Evolutionary conservation across 2,329 filamentous ascomycete genomes (phyloP).

Genomic region (Botryotinia convoluta): DNA sequence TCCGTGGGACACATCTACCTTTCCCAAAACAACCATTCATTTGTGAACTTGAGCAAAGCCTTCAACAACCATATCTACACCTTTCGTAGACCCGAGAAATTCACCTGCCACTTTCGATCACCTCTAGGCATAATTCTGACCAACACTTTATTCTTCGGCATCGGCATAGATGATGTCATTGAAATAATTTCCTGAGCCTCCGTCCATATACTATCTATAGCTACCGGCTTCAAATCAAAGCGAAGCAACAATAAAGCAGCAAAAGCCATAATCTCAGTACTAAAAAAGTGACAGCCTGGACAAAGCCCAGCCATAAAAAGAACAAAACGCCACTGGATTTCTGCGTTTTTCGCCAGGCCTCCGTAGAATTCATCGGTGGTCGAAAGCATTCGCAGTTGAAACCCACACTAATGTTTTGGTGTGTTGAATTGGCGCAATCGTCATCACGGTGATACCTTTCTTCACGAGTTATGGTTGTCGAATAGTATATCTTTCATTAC

Average conservation of each 20-base stretch:
- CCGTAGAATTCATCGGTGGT: slow-evolving; percentile 42
- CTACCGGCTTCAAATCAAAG: background rate
- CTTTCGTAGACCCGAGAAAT: background rate
- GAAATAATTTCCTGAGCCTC: background rate
- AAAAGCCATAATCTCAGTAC: background rate
- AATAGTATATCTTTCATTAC: slow-evolving; percentile 45
- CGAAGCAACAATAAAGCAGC: background rate
- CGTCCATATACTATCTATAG: background rate
- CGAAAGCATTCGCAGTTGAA: slow-evolving; percentile 41
- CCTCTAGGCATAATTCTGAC: background rate
- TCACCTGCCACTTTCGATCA: background rate
- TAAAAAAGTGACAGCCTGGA: slow-evolving; percentile 39
- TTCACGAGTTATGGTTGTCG: slow-evolving; percentile 44
- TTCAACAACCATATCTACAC: background rate
- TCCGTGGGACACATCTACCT: background rate
- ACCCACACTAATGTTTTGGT: slow-evolving; percentile 44
- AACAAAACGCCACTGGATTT: slow-evolving; percentile 30
- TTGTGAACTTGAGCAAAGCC: background rate
- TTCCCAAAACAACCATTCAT: background rate
- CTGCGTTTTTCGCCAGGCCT: slow-evolving; percentile 22
- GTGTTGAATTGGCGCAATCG: slow-evolving; percentile 44
- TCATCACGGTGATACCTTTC: slow-evolving; percentile 44
- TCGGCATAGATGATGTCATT: background rate
- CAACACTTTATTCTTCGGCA: background rate
- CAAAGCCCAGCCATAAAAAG: slow-evolving; percentile 42